Conservation (phyloP, 2,329 filamentous ascomycete genomes). For the Paraphaeosphaeria minitans region DNA sequence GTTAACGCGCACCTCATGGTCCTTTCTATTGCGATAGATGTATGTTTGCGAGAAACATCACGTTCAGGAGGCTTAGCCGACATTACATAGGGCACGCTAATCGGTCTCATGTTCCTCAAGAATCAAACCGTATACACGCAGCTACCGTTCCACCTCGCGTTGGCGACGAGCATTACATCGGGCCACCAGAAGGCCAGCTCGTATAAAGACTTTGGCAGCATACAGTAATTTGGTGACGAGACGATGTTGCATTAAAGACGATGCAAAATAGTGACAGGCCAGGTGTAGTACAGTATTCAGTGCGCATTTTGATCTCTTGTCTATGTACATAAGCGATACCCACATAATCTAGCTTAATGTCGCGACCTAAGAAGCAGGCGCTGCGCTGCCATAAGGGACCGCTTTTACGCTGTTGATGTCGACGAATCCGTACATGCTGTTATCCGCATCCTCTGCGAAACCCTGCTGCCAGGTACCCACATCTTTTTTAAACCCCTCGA, state of each 20-base stretch:
- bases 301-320: not conserved
- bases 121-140: slow-evolving; percentile 43
- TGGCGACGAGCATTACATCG: not conserved
- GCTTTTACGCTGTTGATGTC: slow-evolving; percentile 48
- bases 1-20: slow-evolving; percentile 51
- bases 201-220: slow-evolving; percentile 29
- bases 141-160: not conserved
- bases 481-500: slow-evolving; percentile 56
- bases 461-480: slow-evolving; percentile 52
- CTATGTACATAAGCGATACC: not conserved
- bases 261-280: not conserved
- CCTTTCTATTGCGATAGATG: slow-evolving; percentile 51
- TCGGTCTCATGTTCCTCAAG: slow-evolving; percentile 47
- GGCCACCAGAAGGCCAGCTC: slow-evolving; percentile 23
- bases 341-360: not conserved
- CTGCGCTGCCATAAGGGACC: slow-evolving; percentile 45
- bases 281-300: not conserved
- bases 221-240: slow-evolving; percentile 38
- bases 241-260: slow-evolving; percentile 27
- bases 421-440: slow-evolving; percentile 52
- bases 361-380: slow-evolving; percentile 9
- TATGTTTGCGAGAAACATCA: slow-evolving; percentile 15
- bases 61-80: not conserved
- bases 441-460: slow-evolving; percentile 46
- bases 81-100: slow-evolving; percentile 36